Percentiles rank a stretch among this genome's conserved stretches.
Conservation (phyloP, 2,329 filamentous ascomycete species). For the Byssochlamys sp. region DNA sequence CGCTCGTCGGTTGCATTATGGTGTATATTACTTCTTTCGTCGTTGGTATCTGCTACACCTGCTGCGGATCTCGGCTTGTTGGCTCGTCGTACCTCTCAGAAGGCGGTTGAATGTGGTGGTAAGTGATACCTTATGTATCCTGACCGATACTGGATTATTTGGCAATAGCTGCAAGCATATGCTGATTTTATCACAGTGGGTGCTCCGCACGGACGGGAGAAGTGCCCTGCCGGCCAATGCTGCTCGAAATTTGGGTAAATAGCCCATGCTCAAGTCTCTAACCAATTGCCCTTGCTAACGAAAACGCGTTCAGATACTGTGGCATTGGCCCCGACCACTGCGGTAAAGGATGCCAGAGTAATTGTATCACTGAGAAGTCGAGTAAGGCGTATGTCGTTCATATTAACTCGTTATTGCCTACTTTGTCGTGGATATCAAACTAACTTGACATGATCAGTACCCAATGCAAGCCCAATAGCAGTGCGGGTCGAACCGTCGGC, state of each 20-base stretch:
- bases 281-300: not conserved
- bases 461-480: not conserved
- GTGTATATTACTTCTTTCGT: not conserved
- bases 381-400: not conserved
- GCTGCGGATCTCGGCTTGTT: not conserved
- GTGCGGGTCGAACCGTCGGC: constrained; percentile 16
- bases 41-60: not conserved
- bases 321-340: constrained; percentile 8
- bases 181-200: not conserved
- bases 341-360: constrained; percentile 8
- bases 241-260: constrained; percentile 9
- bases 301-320: constrained; percentile 1
- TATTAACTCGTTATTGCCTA: not conserved
- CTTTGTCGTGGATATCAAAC: not conserved
- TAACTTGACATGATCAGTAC: not conserved
- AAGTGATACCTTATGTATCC: not conserved
- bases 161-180: not conserved
- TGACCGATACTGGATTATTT: not conserved
- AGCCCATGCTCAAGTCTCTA: not conserved
- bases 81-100: not conserved
- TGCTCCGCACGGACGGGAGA: constrained; percentile 4
- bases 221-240: constrained; percentile 7
- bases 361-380: not conserved
- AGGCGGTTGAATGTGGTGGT: not conserved
- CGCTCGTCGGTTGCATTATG: not conserved